These are phyloP conservation scores for Xylaria cubensis DNA, from an alignment of 495 filamentous ascomycete species.

Conservation along the genomic window DNA sequence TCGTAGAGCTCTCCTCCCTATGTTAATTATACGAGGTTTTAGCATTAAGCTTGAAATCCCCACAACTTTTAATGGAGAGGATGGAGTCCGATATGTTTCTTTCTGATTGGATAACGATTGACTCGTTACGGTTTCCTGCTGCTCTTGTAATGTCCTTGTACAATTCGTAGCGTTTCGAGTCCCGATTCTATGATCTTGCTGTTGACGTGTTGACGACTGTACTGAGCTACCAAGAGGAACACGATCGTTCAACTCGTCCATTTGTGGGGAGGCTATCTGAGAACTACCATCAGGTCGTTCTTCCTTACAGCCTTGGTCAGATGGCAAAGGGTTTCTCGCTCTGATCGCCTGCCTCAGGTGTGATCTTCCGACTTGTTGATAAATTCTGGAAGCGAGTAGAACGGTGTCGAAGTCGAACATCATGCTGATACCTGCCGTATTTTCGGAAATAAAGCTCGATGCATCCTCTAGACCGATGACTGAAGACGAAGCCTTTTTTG, in stretches of 20 bases:
- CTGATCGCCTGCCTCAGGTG: constrained; percentile 16
- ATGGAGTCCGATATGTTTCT: too few relatives aligned
- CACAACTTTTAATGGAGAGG: too few relatives aligned
- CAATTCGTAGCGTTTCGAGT: too few relatives aligned
- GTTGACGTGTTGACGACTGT: too few relatives aligned
- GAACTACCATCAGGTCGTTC: neutral
- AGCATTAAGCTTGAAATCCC: too few relatives aligned
- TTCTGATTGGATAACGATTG: too few relatives aligned
- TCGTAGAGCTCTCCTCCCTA: neutral
- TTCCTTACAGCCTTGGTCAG: too few relatives aligned
- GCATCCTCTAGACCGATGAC: constrained; percentile 1
- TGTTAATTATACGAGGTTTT: neutral
- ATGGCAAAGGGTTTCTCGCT: neutral
- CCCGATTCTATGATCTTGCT: too few relatives aligned
- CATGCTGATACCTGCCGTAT: constrained; percentile 9
- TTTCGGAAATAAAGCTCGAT: constrained; percentile 16
- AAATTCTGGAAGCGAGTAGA: constrained; percentile 15
- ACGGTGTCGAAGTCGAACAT: constrained; percentile 25
- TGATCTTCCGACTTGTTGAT: constrained; percentile 15
- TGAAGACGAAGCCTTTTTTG: constrained; percentile 17
- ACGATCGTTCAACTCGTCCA: neutral
- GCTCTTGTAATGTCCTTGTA: too few relatives aligned
- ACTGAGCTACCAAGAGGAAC: too few relatives aligned
- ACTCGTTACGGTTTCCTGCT: too few relatives aligned
- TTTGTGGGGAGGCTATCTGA: neutral